Conservation (phyloP, 2,329 filamentous ascomycete species). For the Apiospora saccharicola region DNA sequence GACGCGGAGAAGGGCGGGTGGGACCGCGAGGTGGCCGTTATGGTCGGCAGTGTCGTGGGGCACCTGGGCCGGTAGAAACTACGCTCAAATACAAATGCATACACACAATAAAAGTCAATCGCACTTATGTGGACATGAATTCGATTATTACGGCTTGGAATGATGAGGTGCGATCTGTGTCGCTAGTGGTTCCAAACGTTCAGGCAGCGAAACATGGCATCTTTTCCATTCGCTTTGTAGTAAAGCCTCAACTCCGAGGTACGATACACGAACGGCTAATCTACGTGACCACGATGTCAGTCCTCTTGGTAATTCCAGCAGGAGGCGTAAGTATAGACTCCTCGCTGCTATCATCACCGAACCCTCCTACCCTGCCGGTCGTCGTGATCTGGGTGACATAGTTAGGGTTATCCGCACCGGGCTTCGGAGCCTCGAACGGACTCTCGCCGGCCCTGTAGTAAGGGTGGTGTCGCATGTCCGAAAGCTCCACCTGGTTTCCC, state of each 20-base stretch:
- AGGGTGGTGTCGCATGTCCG: background rate
- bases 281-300: background rate
- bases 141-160: background rate
- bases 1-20: conserved; percentile 64
- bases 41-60: conserved; percentile 84
- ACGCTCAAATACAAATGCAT: background rate
- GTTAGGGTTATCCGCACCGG: background rate
- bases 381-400: background rate
- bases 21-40: conserved; percentile 93
- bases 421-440: background rate
- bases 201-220: too few species aligned
- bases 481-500: background rate
- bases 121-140: background rate
- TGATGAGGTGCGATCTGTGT: too few species aligned
- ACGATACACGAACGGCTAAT: too few species aligned
- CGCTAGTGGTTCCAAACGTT: background rate
- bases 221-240: background rate
- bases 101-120: background rate
- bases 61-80: conserved; percentile 53
- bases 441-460: background rate
- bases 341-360: conserved; percentile 2
- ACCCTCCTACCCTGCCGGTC: background rate
- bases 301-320: background rate
- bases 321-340: background rate
- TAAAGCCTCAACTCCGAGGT: too few species aligned